These are phyloP conservation scores for Geotrichum aggregatum DNA, from an alignment of 1,139 yeast species.

Conservation along the genomic window DNA sequence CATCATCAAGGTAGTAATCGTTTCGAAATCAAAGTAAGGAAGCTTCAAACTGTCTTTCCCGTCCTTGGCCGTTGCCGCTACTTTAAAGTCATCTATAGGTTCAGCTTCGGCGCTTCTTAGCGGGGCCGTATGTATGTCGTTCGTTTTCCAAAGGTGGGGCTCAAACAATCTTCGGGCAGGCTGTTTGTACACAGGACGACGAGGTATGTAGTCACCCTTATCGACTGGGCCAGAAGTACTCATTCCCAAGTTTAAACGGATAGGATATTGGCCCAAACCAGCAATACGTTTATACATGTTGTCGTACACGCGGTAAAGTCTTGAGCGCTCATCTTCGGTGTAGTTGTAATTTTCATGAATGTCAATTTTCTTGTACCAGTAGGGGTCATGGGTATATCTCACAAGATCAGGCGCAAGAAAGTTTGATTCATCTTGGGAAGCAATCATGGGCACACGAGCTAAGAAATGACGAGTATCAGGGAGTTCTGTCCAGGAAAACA, in stretches of 20 bases:
- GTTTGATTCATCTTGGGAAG: slow-evolving; percentile 18
- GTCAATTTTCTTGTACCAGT: slow-evolving; percentile 24
- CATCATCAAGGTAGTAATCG: not conserved
- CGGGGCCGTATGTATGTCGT: slow-evolving; percentile 16
- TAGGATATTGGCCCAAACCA: slow-evolving; percentile 3
- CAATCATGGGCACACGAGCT: slow-evolving; percentile 19
- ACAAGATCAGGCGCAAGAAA: slow-evolving; percentile 18
- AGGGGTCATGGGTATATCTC: not conserved
- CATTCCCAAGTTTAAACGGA: slow-evolving; percentile 10
- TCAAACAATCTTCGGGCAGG: slow-evolving; percentile 15
- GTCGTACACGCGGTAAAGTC: slow-evolving; percentile 10
- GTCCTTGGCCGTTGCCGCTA: not conserved
- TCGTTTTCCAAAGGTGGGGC: slow-evolving; percentile 12
- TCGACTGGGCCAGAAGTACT: slow-evolving; percentile 11
- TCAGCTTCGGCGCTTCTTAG: slow-evolving; percentile 3
- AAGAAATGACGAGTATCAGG: slow-evolving; percentile 22
- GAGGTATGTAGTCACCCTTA: slow-evolving; percentile 20
- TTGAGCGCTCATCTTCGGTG: slow-evolving; percentile 14
- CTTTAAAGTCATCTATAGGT: not conserved
- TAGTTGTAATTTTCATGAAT: slow-evolving; percentile 23
- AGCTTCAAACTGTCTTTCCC: not conserved
- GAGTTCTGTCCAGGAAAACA: slow-evolving; percentile 24
- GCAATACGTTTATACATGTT: slow-evolving; percentile 7
- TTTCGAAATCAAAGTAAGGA: slow-evolving; percentile 1
- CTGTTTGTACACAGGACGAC: slow-evolving; percentile 15